Conservation (phyloP, 2,329 filamentous ascomycete species). For the Aspergillus latus region DNA sequence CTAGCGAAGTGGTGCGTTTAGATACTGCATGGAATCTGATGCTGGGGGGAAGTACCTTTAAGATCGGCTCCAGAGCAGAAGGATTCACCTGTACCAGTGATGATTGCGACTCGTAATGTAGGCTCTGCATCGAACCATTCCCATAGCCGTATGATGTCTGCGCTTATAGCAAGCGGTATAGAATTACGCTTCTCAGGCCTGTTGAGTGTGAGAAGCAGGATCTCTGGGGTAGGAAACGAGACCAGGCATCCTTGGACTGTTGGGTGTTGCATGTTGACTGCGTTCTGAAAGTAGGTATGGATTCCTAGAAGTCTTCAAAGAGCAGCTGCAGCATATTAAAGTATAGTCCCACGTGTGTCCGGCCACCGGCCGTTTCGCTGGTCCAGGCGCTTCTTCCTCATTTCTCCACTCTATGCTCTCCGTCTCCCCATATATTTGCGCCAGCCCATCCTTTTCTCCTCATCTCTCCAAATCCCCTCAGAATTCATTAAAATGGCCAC, state of each 20-base stretch:
- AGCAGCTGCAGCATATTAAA: background rate
- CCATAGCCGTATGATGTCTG: slow-evolving; percentile 51
- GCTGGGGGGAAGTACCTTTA: slow-evolving; percentile 44
- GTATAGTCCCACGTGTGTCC: background rate
- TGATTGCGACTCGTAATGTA: slow-evolving; percentile 59
- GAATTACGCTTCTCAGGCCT: slow-evolving; percentile 43
- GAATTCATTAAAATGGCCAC: background rate
- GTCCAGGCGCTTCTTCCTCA: background rate
- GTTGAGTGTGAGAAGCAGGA: slow-evolving; percentile 45
- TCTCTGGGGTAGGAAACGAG: slow-evolving; percentile 44
- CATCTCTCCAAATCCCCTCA: background rate
- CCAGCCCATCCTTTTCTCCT: background rate
- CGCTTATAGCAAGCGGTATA: slow-evolving; percentile 43
- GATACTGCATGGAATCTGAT: background rate
- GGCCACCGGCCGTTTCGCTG: background rate
- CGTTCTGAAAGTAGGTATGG: background rate
- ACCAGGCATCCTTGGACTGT: slow-evolving; percentile 29
- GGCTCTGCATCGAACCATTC: slow-evolving; percentile 65
- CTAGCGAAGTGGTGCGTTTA: slow-evolving; percentile 15
- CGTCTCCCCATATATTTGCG: slow-evolving; percentile 1
- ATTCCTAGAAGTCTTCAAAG: background rate
- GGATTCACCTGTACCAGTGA: slow-evolving; percentile 63
- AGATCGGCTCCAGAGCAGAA: slow-evolving; percentile 70
- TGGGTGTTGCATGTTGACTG: slow-evolving; percentile 10
- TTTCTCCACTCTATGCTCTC: slow-evolving; percentile 3